Base-by-base conservation (phyloP, 495 filamentous ascomycete genomes). In the Antarctomyces pellizariae region DNA sequence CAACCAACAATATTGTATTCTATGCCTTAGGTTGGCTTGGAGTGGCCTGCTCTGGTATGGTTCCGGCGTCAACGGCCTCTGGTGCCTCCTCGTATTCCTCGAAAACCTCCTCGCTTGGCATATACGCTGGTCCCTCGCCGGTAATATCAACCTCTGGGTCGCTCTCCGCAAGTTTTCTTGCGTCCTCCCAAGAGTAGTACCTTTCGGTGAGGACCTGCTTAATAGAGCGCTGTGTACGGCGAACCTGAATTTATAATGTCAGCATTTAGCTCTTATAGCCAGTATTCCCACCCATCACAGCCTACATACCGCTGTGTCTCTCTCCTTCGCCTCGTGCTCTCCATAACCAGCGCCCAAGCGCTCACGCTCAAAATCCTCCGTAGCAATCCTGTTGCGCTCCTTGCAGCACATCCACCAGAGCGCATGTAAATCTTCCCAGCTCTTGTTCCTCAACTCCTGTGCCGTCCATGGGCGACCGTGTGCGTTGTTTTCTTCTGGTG, bases 381-480 rank as follows among this genome's bases (percentile, higher is more conserved):
- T 95, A n/a, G 65, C 63, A 39, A 95, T 64, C 25, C 75, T 64
- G 47, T 99, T 99, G 37, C 75, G 63, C 50, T 99, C 89, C 55
- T 79, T 89, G 34, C 67, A 57, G 46, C 89, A 99, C 16, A 80
- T 67, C 76, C 80, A 95, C 86, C 86, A 99, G 32, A 99, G 59
- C 28, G 50, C 50, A 43, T 93, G 83, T 25, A 99, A 53, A 47
- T 93, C 84, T 22, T 93, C 79, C 80, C 80, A 99, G 30, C 67
- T 73, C 52, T 91, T 90, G 25, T 60, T 50, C 19, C 82, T 64
- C 28, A 99, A 61, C 50, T 99, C 89, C 52, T 76, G 69, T n/a
- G 72, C 67, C 16, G 57, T 62, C 89, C 89, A 99, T 15, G 61
- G 47, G 24, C 86, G 70, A 16, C 86, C 84, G 46, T 80, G 69